Evolutionary conservation across 345 rosid genomes (phyloP), one percentile per base, ranked within the genome.

Genomic region (Mallotus nudiflorus): DNA sequence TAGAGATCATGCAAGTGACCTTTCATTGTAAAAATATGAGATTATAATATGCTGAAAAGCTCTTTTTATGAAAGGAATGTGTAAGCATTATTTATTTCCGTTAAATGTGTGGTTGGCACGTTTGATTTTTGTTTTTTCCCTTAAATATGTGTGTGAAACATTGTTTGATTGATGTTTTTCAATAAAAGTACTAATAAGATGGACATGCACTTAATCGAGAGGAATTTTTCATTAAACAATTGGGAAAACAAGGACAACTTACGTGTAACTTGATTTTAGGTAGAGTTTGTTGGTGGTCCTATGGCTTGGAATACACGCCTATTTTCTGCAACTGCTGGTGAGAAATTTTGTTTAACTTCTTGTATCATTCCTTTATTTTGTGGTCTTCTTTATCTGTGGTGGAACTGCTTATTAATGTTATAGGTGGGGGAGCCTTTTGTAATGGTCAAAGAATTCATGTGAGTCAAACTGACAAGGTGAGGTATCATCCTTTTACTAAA

Each of bases 391-490:
- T 78, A 64, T 64, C 15, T 7, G 61, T 49, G 40, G 66, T 78
- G 66, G 31, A 69, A 73, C 67, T 52, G 65, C 62, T 54, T 45
- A 67, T 52, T 71, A 71, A 39, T 56, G 45, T 48, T 73, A 28
- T 60, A 91, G 98, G 98, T 59, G 98, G 95, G 71, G 98, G 97
- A 68, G 95, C 98, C 28, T 94, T 88, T 83, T 91, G 97, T 76
- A 91, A 94, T 33, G 96, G 96, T 64, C 88, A 90, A 69, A 88
- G 80, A 58, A 88, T 94, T 53, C 88, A 88, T 44, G 86, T 75
- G 19, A 91, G 97, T 83, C 78, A 82, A 78, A 91, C 92, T 1
- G 89, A 86, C 76, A 73, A 77, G 88, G 97, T 91, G 73, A 84
- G 85, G 52, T 50, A 48, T 57, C 51, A 27, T 51, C 19, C 60